Base-by-base conservation (phyloP, 1,139 yeast species). In the Zygoascus sp. region DNA sequence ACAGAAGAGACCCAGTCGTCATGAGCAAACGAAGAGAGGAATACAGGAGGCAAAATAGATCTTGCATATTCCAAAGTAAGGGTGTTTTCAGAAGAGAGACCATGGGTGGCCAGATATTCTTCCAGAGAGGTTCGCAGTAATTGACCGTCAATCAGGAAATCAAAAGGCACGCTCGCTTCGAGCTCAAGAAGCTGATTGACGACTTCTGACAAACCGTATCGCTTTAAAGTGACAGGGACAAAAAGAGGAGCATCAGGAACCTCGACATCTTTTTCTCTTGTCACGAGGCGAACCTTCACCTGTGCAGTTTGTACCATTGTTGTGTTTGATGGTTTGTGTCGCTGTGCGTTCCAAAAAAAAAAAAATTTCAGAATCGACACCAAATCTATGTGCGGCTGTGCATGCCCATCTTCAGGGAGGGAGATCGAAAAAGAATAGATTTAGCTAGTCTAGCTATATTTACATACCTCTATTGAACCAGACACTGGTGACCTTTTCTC, bases 1-100 rank as follows among this genome's bases (percentile, higher is more conserved):
- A 90, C 75, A 1, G 95, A 77, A 8, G 96, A 85, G 28, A 94
- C 80, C 99, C 99, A 92, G 67, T 92, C 99, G 55, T 90, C 96
- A 61, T 90, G 90, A 59, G 83, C 79, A 67, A 83, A 92, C 42
- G 96, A 83, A 9, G 95, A 89, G 54, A 89, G 73, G 62, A 80
- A 90, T 35, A 92, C 81, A 11, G 99, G 99, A 17, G 98, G 98
- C 50, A 90, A 75, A 39, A 90, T 86, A 0, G 96, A 90, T 56
- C 96, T 76, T 15, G 96, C 88, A 68, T 92, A 92, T 63, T 92
- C 98, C 48, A 92, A 70, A 30, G 81, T 81, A 51, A 92, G 67
- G 49, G 83, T 79, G 0, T 88, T 79, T 74, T 92, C 99, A 42
- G 81, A 76, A 4, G 96, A 86, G 45, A 90, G 73, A 6, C 92